phyloP scores from a whole-genome alignment of 2,329 filamentous ascomycete species.

The Fusarium floridanum region DNA sequence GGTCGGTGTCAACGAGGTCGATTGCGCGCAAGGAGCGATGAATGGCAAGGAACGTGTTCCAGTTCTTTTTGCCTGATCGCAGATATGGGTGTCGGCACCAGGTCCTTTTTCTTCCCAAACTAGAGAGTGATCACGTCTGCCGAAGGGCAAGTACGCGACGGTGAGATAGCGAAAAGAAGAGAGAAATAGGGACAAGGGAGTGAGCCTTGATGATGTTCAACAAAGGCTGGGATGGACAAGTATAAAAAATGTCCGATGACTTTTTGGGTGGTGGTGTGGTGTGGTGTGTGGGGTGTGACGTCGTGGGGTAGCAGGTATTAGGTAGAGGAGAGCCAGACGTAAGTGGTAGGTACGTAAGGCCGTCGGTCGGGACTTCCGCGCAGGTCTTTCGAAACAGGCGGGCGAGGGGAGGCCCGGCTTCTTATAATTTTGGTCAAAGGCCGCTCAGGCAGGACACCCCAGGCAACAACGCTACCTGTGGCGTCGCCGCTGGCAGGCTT shows the following conservation, averaged over 20 bases:
- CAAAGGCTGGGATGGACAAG: slow-evolving; percentile 37
- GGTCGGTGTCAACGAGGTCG: slow-evolving; percentile 52
- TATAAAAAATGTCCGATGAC: slow-evolving; percentile 38
- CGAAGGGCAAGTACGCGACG: slow-evolving; percentile 20
- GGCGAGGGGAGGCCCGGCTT: slow-evolving; percentile 66
- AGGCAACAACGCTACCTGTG: slow-evolving; percentile 61
- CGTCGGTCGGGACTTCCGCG: slow-evolving; percentile 69
- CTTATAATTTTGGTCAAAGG: slow-evolving; percentile 67
- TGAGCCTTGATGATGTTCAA: slow-evolving; percentile 18
- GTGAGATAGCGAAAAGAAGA: slow-evolving; percentile 30
- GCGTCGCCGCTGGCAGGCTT: slow-evolving; percentile 57
- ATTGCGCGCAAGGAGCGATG: slow-evolving; percentile 51
- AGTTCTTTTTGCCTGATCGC: slow-evolving; percentile 54
- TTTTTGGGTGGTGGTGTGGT: slow-evolving; percentile 15
- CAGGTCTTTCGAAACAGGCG: slow-evolving; percentile 62
- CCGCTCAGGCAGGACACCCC: slow-evolving; percentile 55
- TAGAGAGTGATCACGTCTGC: slow-evolving; percentile 43
- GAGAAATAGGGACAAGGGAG: slow-evolving; percentile 17
- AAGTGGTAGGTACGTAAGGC: slow-evolving; percentile 64
- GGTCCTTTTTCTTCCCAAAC: slow-evolving; percentile 36
- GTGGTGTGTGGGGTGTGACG: slow-evolving; percentile 51
- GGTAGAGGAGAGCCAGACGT: slow-evolving; percentile 58
- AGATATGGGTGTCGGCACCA: slow-evolving; percentile 43
- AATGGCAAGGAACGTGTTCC: slow-evolving; percentile 57
- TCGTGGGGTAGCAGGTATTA: slow-evolving; percentile 51